Percentiles rank a stretch among this genome's conserved stretches.
Evolutionary conservation across 1,139 yeast genomes (phyloP).

Genomic region (Candida glucosophila): DNA sequence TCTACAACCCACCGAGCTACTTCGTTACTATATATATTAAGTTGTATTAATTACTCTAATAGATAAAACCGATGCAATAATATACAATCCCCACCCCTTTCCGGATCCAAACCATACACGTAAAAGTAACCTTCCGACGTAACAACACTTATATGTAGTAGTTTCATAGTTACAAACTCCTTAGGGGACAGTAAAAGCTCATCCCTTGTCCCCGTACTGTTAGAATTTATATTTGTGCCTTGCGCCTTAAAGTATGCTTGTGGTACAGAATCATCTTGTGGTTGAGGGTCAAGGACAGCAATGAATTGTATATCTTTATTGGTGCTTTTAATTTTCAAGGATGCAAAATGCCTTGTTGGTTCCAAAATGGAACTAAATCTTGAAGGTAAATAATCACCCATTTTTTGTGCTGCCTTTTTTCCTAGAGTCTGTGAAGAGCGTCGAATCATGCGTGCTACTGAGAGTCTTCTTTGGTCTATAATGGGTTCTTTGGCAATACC

Average conservation of each 20-base stretch:
- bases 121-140: conserved; percentile 84
- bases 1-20: too few relatives aligned
- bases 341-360: conserved; percentile 92
- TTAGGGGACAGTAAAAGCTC: conserved; percentile 10
- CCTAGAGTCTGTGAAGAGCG: conserved; percentile 51
- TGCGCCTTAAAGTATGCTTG: conserved; percentile 19
- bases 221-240: conserved; percentile 9
- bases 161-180: conserved; percentile 35
- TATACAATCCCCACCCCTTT: conserved; percentile 89
- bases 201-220: conserved; percentile 6
- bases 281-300: conserved; percentile 45
- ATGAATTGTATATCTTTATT: conserved; percentile 55
- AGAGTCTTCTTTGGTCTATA: conserved; percentile 59
- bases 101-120: conserved; percentile 80
- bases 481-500: conserved; percentile 43
- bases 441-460: conserved; percentile 62
- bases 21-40: too few relatives aligned
- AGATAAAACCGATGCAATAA: conserved; percentile 61
- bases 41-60: conserved; percentile 17
- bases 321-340: conserved; percentile 68
- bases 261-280: conserved; percentile 31
- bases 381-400: conserved; percentile 82
- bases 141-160: conserved; percentile 67
- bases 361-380: conserved; percentile 81
- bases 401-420: conserved; percentile 76